These are phyloP conservation scores for Quercus gilva DNA, from an alignment of 306 rosid species.

Conservation along the genomic window DNA sequence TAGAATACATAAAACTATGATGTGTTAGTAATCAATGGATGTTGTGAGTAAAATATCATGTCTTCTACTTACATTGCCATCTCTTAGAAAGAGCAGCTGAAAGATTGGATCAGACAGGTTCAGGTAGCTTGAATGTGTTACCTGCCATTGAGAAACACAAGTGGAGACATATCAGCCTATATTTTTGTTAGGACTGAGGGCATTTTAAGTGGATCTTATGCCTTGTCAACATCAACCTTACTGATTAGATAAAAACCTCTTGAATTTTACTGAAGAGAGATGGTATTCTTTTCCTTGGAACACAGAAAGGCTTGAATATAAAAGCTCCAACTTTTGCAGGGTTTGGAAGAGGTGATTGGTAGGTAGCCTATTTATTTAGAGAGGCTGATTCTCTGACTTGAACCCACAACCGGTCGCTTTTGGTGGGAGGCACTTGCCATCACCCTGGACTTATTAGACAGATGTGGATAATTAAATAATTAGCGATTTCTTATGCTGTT, in stretches of 20 bases:
- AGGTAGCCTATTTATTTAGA: too few relatives aligned
- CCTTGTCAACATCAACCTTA: background rate
- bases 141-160: too few relatives aligned
- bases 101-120: too few relatives aligned
- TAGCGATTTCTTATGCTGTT: slow-evolving; percentile 3
- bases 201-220: background rate
- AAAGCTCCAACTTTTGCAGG: background rate
- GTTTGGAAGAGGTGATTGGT: too few relatives aligned
- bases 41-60: background rate
- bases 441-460: background rate
- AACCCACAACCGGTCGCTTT: too few relatives aligned
- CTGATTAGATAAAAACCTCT: background rate
- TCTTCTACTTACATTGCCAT: too few relatives aligned
- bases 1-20: background rate
- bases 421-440: too few relatives aligned
- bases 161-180: too few relatives aligned
- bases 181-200: background rate
- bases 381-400: too few relatives aligned
- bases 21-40: background rate
- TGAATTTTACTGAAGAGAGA: background rate
- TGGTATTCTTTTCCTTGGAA: background rate
- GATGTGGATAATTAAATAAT: background rate
- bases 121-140: too few relatives aligned
- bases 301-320: background rate
- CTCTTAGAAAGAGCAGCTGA: too few relatives aligned